Evolutionary conservation across 129 eudicot species (phyloP), one percentile per base, ranked within the genome.

Genomic region (Helianthus tuberosus): DNA sequence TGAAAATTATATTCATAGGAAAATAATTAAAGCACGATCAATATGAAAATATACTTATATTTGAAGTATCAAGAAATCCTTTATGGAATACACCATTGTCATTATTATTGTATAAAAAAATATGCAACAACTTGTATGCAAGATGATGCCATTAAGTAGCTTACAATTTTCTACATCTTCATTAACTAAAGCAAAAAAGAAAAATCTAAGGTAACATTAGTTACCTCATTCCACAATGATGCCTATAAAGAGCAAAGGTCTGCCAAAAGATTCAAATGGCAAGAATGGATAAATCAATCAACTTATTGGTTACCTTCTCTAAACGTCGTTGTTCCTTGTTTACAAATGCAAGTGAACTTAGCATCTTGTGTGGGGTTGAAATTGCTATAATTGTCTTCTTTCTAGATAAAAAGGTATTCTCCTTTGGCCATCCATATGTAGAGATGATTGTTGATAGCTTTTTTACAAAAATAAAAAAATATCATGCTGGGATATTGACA

Each of bases 361-460:
- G 80, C 79, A 87, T 87, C 65, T 72, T 84, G 20, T 82, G 89
- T 11, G 83, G 83, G 35, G 92, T 74, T 6, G 86, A 87, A 35
- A 80, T 82, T 1, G 85, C 80, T 0, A 77, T 87, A 11, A 15
- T 87, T 5, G 92, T 87, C 29, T 84, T 87, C 68, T 87, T 89
- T 3, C 92, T 89, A 0, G 87, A 85, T 0, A 66, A 81, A 47
- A 87, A 87, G 52, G 87, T 78, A 9, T 85, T 81, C 64, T 85
- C 93, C 11, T 92, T 85, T 27, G 94, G 96, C 5, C 91, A 84
- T 60, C 94, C 96, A 4, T 75, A 73, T 12, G 93, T 85, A 0
- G 85, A 85, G 13, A 17, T 69, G 1, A 52, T 84, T 1, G 80
- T 84, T 1, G 74, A 88, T 23, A 74, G 92, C 0, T 86, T 69